These are phyloP conservation scores for Lineolata rhizophorae DNA, from an alignment of 495 filamentous ascomycete genomes.

Conservation along the genomic window DNA sequence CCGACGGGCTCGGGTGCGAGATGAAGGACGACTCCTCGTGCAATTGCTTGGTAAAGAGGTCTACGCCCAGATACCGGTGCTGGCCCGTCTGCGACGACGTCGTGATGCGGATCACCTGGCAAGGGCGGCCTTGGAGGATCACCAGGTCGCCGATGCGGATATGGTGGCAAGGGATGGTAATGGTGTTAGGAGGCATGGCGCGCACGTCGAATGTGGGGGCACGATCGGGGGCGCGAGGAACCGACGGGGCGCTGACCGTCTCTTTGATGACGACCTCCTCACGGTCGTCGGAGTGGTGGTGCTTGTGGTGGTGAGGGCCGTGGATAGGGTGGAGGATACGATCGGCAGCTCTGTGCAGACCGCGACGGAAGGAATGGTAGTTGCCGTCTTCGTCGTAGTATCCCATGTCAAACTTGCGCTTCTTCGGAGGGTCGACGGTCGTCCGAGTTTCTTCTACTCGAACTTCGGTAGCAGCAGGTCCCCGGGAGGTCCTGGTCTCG, in stretches of 20 bases:
- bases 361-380: slow-evolving; percentile 84
- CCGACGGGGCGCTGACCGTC: slow-evolving; percentile 8
- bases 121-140: slow-evolving; percentile 96
- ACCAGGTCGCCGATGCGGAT: slow-evolving; percentile 96
- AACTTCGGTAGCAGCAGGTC: no score
- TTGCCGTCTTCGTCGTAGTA: slow-evolving; percentile 98
- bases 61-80: slow-evolving; percentile 97
- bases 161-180: slow-evolving; percentile 98
- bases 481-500: no score
- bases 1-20: slow-evolving; percentile 85
- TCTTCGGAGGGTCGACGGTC: slow-evolving; percentile 31
- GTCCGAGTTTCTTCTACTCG: slow-evolving; percentile 19
- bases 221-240: slow-evolving; percentile 7
- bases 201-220: slow-evolving; percentile 5
- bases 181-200: slow-evolving; percentile 49
- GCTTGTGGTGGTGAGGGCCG: slow-evolving; percentile 29
- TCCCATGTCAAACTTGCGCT: slow-evolving; percentile 47
- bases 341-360: slow-evolving; percentile 66
- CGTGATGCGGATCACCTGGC: slow-evolving; percentile 99
- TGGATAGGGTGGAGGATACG: slow-evolving; percentile 50
- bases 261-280: slow-evolving; percentile 19
- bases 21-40: slow-evolving; percentile 98
- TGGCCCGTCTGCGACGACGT: slow-evolving; percentile 95
- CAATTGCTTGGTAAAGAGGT: slow-evolving; percentile 98
- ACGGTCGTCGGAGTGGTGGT: slow-evolving; percentile 16